phyloP scores from a whole-genome alignment of 2,329 filamentous ascomycete species.

The Helotiales sp. region DNA sequence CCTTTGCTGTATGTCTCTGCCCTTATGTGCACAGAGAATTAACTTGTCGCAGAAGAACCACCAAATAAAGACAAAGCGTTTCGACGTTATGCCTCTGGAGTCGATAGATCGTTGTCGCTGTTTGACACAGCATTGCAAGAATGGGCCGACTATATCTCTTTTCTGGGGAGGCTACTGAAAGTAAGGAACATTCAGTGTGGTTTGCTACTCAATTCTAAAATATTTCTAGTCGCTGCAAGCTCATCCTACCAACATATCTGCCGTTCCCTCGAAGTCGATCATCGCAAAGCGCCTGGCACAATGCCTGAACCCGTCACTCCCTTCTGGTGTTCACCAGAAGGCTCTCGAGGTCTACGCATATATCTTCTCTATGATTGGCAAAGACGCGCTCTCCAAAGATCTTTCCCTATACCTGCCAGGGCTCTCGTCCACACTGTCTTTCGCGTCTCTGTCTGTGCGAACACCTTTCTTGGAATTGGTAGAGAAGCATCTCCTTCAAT shows the following conservation, averaged over 20 bases:
- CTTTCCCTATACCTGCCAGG: slow-evolving; percentile 88
- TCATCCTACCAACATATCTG: slow-evolving; percentile 68
- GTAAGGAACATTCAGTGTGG: slow-evolving; percentile 44
- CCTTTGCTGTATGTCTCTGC: not conserved
- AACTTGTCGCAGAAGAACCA: slow-evolving; percentile 47
- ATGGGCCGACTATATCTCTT: slow-evolving; percentile 99
- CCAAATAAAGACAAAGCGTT: slow-evolving; percentile 66
- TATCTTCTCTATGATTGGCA: slow-evolving; percentile 83
- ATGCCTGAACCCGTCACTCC: slow-evolving; percentile 89
- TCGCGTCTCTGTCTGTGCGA: slow-evolving; percentile 89
- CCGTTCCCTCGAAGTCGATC: slow-evolving; percentile 77
- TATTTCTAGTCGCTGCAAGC: slow-evolving; percentile 76
- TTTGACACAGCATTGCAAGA: slow-evolving; percentile 95
- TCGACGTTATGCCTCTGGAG: slow-evolving; percentile 83
- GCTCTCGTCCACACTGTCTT: slow-evolving; percentile 84
- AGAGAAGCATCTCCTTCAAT: slow-evolving; percentile 73
- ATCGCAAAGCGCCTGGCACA: slow-evolving; percentile 92
- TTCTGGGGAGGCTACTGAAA: slow-evolving; percentile 87
- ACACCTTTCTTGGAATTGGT: slow-evolving; percentile 82
- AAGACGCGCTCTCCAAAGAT: slow-evolving; percentile 76
- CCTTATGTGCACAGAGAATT: not conserved
- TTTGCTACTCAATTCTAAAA: slow-evolving; percentile 27
- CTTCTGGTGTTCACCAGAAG: slow-evolving; percentile 97
- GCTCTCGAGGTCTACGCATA: slow-evolving; percentile 90
- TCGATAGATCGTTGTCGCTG: slow-evolving; percentile 83